Conservation (phyloP, 2,329 filamentous ascomycete genomes). For the Xylariaceae sp. region DNA sequence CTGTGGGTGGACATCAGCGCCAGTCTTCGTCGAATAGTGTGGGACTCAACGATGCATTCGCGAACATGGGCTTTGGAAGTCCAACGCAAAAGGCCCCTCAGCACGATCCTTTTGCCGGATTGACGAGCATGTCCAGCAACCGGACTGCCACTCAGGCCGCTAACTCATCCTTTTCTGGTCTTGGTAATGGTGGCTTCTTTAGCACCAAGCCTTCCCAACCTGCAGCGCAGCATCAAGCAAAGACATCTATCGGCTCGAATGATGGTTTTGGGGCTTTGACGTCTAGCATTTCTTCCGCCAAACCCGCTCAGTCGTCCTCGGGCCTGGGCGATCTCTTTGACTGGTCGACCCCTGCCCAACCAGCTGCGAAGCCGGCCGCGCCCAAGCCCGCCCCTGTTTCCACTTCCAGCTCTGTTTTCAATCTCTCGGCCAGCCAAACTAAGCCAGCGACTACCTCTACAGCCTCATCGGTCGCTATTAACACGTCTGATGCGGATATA, state of each 20-base stretch:
- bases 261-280: conserved; percentile 62
- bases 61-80: conserved; percentile 57
- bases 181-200: conserved; percentile 77
- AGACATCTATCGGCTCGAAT: conserved; percentile 36
- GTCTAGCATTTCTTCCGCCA: conserved; percentile 39
- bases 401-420: conserved; percentile 66
- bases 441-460: conserved; percentile 43
- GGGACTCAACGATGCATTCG: conserved; percentile 77
- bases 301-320: conserved; percentile 45
- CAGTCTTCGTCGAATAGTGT: conserved; percentile 46
- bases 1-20: conserved; percentile 45
- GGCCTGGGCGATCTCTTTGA: conserved; percentile 79
- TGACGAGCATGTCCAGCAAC: conserved; percentile 35
- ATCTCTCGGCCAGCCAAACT: conserved; percentile 57
- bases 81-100: conserved; percentile 37
- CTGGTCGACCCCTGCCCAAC: conserved; percentile 50
- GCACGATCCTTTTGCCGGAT: conserved; percentile 37
- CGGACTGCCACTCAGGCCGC: conserved; percentile 36
- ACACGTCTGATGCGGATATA: conserved; percentile 56
- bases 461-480: conserved; percentile 38
- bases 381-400: conserved; percentile 39
- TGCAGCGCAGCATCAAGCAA: conserved; percentile 49
- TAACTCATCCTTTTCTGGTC: conserved; percentile 36
- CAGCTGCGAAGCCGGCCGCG: conserved; percentile 43
- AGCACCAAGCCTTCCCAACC: conserved; percentile 62